A percentile compares a stretch with the other conserved stretches of the same genome.
Conservation (phyloP, 2,329 filamentous ascomycete species). For the Calonectria hongkongensis region DNA sequence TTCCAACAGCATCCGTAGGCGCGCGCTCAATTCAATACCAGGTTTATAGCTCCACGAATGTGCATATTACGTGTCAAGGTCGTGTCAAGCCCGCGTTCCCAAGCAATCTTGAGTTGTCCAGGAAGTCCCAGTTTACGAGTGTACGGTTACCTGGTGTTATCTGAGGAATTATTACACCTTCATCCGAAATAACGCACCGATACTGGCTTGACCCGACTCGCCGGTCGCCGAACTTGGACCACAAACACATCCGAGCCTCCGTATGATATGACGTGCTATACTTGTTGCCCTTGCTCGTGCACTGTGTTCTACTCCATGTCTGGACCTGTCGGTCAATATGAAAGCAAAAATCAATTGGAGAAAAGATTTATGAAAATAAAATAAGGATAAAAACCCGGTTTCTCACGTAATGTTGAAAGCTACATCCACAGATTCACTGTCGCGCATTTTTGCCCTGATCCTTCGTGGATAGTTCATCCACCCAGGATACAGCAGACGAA, state of each 20-base stretch:
- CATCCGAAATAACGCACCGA: background rate
- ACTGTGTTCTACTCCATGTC: background rate
- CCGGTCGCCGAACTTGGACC: background rate
- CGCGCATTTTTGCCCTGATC: background rate
- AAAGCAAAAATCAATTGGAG: background rate
- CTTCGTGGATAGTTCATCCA: background rate
- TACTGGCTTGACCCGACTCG: background rate
- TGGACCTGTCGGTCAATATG: background rate
- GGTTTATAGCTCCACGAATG: background rate
- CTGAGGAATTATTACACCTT: background rate
- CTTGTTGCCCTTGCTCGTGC: background rate
- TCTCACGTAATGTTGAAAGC: background rate
- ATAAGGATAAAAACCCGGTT: background rate
- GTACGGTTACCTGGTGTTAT: background rate
- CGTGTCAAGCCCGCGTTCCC: constrained; percentile 37
- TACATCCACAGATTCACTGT: background rate
- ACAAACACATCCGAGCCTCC: constrained; percentile 4
- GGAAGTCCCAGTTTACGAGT: background rate
- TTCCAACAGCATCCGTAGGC: background rate
- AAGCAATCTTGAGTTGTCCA: background rate
- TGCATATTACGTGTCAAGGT: constrained; percentile 21
- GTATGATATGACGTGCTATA: constrained; percentile 5
- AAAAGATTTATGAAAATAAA: background rate
- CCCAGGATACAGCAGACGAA: background rate
- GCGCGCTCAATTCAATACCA: background rate